Percentiles rank a stretch among this genome's conserved stretches.
Conservation (phyloP, 768 basidiomycete species). For the Phallus indusiatus region DNA sequence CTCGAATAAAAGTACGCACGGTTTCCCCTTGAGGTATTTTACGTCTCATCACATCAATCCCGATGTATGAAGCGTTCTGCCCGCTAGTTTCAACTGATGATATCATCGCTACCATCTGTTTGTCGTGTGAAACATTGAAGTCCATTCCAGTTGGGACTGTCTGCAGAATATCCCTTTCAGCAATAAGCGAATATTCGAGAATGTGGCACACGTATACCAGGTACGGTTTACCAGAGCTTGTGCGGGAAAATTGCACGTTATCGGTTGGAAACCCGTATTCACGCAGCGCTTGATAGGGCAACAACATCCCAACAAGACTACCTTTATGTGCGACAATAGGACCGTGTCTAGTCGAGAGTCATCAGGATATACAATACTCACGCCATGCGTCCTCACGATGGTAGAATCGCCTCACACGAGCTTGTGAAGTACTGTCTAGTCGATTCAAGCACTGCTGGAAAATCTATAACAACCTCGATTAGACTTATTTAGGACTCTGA, state of each 20-base stretch:
- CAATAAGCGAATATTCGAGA: no score
- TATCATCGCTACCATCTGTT: slow-evolving; percentile 60
- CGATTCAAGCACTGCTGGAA: slow-evolving; percentile 50
- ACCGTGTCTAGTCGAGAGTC: not conserved
- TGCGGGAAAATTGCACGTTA: slow-evolving; percentile 43
- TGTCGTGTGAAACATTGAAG: slow-evolving; percentile 80
- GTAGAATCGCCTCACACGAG: slow-evolving; percentile 56
- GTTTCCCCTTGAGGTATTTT: slow-evolving; percentile 49
- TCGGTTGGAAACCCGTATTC: slow-evolving; percentile 42
- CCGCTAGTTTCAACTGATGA: slow-evolving; percentile 38
- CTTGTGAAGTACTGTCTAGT: slow-evolving; percentile 47
- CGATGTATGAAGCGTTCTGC: slow-evolving; percentile 28
- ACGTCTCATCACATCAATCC: slow-evolving; percentile 78
- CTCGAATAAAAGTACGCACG: slow-evolving; percentile 51
- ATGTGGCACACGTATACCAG: slow-evolving; percentile 35
- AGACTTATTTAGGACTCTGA: not conserved
- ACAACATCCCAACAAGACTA: slow-evolving; percentile 65
- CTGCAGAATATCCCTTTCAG: not conserved
- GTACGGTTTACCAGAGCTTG: slow-evolving; percentile 68
- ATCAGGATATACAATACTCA: slow-evolving; percentile 24
- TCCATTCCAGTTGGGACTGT: slow-evolving; percentile 30
- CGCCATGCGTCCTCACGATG: slow-evolving; percentile 69
- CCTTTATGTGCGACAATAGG: slow-evolving; percentile 32
- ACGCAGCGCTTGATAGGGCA: slow-evolving; percentile 54
- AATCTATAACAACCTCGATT: slow-evolving; percentile 32